phyloP scores from a whole-genome alignment of 1,139 yeast genomes.

The Debaryomyces udenii region DNA sequence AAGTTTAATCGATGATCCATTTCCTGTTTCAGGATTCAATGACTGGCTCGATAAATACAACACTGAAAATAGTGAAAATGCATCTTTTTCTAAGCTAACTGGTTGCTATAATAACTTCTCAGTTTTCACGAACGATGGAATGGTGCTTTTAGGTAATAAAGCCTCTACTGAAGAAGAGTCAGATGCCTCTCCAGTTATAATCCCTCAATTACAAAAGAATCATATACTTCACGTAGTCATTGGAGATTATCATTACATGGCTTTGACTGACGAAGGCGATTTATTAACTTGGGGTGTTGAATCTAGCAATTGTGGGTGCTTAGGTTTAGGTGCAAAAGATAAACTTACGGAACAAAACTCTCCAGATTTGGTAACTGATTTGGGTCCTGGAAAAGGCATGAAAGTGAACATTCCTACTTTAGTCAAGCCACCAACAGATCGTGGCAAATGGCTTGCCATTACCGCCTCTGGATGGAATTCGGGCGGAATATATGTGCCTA shows the following conservation, averaged over 20 bases:
- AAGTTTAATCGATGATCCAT: conserved; percentile 9
- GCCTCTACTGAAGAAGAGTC: conserved; percentile 20
- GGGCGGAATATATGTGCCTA: conserved; percentile 47
- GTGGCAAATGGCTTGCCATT: conserved; percentile 52
- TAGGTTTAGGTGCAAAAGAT: conserved; percentile 61
- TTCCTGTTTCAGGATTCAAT: conserved; percentile 27
- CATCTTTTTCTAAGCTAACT: conserved; percentile 46
- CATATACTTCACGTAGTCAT: conserved; percentile 61
- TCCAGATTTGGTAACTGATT: conserved; percentile 24
- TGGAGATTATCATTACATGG: conserved; percentile 77
- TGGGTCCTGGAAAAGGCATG: conserved; percentile 37
- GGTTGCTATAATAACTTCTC: conserved; percentile 57
- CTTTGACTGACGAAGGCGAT: conserved; percentile 60
- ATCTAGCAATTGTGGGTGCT: conserved; percentile 63
- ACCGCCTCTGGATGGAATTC: conserved; percentile 87
- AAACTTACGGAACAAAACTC: conserved; percentile 21
- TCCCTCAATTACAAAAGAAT: conserved; percentile 51
- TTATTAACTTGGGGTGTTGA: conserved; percentile 75
- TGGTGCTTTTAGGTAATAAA: conserved; percentile 48
- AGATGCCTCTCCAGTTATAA: conserved; percentile 28
- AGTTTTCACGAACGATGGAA: conserved; percentile 54
- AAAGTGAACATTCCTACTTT: conserved; percentile 48
- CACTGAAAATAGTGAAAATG: conserved; percentile 16
- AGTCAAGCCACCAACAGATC: conserved; percentile 31
- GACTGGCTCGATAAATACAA: conserved; percentile 32